phyloP scores from a whole-genome alignment of 495 filamentous ascomycete genomes.

The Peziza echinospora region DNA sequence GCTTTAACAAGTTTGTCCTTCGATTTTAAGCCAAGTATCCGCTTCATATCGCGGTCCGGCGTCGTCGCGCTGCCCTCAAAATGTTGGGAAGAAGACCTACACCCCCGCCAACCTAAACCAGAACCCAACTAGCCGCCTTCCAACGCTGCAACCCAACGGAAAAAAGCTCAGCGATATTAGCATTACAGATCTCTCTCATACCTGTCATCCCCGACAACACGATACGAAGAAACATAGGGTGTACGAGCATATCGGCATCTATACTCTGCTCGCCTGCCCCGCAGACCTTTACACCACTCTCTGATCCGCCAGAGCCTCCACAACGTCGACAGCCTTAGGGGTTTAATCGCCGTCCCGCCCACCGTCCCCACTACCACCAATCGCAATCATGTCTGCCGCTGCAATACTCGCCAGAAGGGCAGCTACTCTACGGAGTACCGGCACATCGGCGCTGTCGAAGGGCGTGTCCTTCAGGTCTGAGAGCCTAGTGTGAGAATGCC shows the following conservation, averaged over 20 bases:
- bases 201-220: too few species aligned
- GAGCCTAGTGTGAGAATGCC: conserved; percentile 14
- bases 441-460: conserved; percentile 7
- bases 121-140: neutral
- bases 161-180: conserved; percentile 1
- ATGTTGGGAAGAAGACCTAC: neutral
- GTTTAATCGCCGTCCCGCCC: too few species aligned
- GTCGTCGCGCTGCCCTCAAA: too few species aligned
- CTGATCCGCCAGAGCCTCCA: too few species aligned
- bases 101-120: neutral
- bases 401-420: conserved; percentile 11
- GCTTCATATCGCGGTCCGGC: too few species aligned
- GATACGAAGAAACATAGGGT: too few species aligned
- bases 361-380: neutral
- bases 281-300: too few species aligned
- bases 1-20: too few species aligned
- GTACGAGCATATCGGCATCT: too few species aligned
- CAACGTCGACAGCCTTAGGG: too few species aligned
- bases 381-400: conserved; percentile 15
- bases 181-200: conserved; percentile 5
- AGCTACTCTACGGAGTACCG: conserved; percentile 7
- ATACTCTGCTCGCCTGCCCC: too few species aligned
- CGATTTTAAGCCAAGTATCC: too few species aligned
- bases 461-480: conserved; percentile 8
- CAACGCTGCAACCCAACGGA: neutral